Evolutionary conservation across 2,329 filamentous ascomycete genomes (phyloP), one percentile per base, ranked within the genome.

Genomic region (Sporothrix humicola): DNA sequence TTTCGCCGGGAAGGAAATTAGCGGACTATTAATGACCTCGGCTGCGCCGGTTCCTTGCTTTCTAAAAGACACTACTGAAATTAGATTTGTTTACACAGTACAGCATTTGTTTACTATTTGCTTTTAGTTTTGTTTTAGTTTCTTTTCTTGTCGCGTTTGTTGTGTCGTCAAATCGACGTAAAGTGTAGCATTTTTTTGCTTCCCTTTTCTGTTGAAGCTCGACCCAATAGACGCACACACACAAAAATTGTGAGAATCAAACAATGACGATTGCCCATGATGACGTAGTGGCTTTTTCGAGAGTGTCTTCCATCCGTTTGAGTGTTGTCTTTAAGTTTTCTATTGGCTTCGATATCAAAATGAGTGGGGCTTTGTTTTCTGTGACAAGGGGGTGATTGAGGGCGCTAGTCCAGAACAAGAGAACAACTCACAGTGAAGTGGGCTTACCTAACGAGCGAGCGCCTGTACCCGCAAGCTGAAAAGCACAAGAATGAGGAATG

Each of bases 371-470:
- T 26, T 3, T 17, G n/a, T 17, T 66, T 26, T 26, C 3, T 20
- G 23, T 10, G 20, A 26, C 52, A 15, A 20, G 26, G 9, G 48
- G 48, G 48, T 7, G 15, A n/a, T 2, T 52, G 7, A 17, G 48
- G 15, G 31, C 58, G 37, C 59, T 65, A 65, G 20, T 37, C 59
- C 37, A n/a, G 23, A 65, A 46, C 17, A 23, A 65, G 59, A 65
- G 59, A 31, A 26, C 2, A 44, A 12, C 37, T 9, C 52, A 54
- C 59, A 56, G 52, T 7, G 7, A 12, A 26, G 20, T 56, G 52
- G 20, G 20, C 20, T 26, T 56, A 56, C 20, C 52, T 56, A 23
- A 56, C 31, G 31, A 37, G 7, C 31, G 31, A 37, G 4, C 31
- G 31, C 7, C 31, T 7, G 31, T 56, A 23, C 52, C 9, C 20